These are phyloP conservation scores for Aspergillus transmontanensis DNA, from an alignment of 2,329 filamentous ascomycete species.

Conservation along the genomic window DNA sequence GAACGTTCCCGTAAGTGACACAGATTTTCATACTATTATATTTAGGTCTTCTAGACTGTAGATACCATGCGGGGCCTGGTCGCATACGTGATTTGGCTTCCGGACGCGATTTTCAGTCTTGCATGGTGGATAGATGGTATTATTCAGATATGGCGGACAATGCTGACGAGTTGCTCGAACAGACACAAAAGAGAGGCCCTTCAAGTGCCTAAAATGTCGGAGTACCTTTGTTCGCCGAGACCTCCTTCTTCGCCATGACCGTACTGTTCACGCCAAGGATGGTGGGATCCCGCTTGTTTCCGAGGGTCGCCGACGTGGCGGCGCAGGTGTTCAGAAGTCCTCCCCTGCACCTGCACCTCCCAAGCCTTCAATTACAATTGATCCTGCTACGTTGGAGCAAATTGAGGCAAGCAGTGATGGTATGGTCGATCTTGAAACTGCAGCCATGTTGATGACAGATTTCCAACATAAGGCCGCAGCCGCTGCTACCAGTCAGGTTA, in stretches of 20 bases:
- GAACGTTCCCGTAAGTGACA: constrained; percentile 90
- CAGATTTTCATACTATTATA: background rate
- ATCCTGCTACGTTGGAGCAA: constrained; percentile 85
- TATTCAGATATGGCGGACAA: background rate
- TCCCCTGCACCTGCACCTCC: constrained; percentile 55
- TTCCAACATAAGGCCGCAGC: constrained; percentile 94
- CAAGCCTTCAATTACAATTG: constrained; percentile 78
- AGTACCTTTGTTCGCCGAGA: constrained; percentile 98
- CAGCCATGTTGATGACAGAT: constrained; percentile 97
- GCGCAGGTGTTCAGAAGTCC: constrained; percentile 42
- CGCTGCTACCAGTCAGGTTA: constrained; percentile 53
- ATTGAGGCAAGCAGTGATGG: constrained; percentile 88
- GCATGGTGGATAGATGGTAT: background rate
- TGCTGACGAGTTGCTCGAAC: constrained; percentile 19
- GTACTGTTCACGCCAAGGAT: constrained; percentile 98
- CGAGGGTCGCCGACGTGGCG: constrained; percentile 75
- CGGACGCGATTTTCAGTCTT: background rate
- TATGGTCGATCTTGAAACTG: constrained; percentile 94
- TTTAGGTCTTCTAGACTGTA: background rate
- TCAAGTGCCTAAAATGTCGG: constrained; percentile 97
- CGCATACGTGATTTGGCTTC: background rate
- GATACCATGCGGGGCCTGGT: background rate
- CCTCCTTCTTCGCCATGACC: constrained; percentile 92
- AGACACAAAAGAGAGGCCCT: constrained; percentile 98
- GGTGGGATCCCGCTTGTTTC: constrained; percentile 91